Base-by-base conservation (phyloP, 1,284 basidiomycete genomes). In the Boletus hoseneyae region DNA sequence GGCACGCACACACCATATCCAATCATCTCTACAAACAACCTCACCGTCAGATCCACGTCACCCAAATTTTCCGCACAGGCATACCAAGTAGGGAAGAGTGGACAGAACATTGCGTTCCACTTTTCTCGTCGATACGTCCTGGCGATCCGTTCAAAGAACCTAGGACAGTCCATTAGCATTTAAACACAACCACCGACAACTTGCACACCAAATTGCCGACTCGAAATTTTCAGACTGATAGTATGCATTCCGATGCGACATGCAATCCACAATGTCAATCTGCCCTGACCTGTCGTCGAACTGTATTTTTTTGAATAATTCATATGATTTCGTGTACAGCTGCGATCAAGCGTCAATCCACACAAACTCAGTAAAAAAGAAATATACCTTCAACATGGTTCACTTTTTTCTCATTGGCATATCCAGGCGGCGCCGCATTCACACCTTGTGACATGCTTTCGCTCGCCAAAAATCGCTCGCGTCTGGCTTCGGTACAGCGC, bases 311-410 rank as follows among this genome's bases (percentile, higher is more conserved):
- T 93, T 95, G 74, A 96, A 92, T 9, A 92, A 67, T 57, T 94
- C 88, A 64, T 96, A 95, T 1, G 94, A 79, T 63, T 93, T 91
- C 1, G 90, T 94, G 61, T 92, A 93, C 1, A 97, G 76, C 89
- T 93, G 50, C n/a, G 18, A 32, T 19, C 30, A 6, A 29, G 40
- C 54, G 10, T n/a, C 16, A 8, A 19, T n/a, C n/a, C n/a, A 35
- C n/a, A 13, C 3, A 10, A n/a, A 19, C 12, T 1, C 11, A 5
- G 3, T 25, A 19, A 7, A 43, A 38, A 13, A 35, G 21, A 1
- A n/a, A 36, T 6, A 35, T 51, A 88, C 90, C 76, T 97, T 93
- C 29, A 94, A 73, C 33, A 90, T 82, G 44, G 53, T 95, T 90
- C 3, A 95, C 87, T 62, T 91, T 96, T 66, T 84, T 87, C 70